Percentiles rank a stretch among this genome's conserved stretches.
phyloP scores from a whole-genome alignment of 1,139 yeast species.

The Suhomyces taliae region DNA sequence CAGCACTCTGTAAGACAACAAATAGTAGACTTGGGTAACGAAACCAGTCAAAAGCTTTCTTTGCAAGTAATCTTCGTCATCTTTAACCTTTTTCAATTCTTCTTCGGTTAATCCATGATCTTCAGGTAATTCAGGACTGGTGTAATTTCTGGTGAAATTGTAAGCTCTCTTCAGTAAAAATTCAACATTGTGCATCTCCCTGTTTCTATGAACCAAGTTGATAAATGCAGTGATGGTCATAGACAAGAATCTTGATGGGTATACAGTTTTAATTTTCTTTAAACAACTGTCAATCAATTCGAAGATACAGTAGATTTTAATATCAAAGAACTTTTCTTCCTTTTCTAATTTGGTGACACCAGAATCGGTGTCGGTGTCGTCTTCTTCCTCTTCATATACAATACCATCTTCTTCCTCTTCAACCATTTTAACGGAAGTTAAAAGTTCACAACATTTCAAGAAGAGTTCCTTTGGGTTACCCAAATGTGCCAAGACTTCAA shows the following conservation, averaged over 20 bases:
- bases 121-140: conserved; percentile 33
- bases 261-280: conserved; percentile 54
- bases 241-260: conserved; percentile 75
- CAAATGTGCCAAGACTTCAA: conserved; percentile 55
- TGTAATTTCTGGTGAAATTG: conserved; percentile 66
- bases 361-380: conserved; percentile 11
- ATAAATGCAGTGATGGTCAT: conserved; percentile 61
- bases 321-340: conserved; percentile 35
- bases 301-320: conserved; percentile 62
- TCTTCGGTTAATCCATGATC: conserved; percentile 30
- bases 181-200: conserved; percentile 24
- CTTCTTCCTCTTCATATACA: neutral
- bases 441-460: conserved; percentile 64
- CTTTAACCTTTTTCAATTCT: conserved; percentile 40
- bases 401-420: neutral
- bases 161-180: conserved; percentile 62
- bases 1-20: conserved; percentile 28
- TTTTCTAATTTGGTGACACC: conserved; percentile 9
- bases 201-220: conserved; percentile 47
- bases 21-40: conserved; percentile 45
- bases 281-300: conserved; percentile 60
- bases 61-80: conserved; percentile 57
- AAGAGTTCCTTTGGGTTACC: conserved; percentile 84
- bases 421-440: conserved; percentile 27
- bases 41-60: conserved; percentile 45